Conservation (phyloP, 129 eudicot genomes). For the Artemisia annua region DNA sequence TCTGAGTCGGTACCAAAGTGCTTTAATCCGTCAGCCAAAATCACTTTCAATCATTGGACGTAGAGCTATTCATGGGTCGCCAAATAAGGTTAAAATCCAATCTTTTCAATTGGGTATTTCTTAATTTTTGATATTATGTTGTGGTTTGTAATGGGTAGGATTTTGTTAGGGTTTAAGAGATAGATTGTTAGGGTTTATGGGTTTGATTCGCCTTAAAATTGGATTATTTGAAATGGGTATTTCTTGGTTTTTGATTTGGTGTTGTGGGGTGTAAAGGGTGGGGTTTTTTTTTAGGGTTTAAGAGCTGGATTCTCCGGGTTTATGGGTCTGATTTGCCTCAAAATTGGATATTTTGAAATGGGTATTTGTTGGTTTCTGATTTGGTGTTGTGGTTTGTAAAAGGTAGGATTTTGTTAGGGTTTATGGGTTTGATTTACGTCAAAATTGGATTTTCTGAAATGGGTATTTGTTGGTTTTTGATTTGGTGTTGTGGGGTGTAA, state of each 20-base stretch:
- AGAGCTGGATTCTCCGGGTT: not conserved
- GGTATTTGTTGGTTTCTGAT: not conserved
- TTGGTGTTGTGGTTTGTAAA: not conserved
- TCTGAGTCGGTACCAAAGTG: conserved; percentile 34
- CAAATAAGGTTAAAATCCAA: no score
- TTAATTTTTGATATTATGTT: no score
- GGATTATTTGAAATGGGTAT: no score
- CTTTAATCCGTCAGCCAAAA: conserved; percentile 30
- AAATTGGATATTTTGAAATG: not conserved
- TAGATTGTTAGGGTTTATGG: no score
- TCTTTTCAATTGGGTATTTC: no score
- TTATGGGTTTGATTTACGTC: no score
- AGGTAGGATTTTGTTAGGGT: conserved; percentile 36
- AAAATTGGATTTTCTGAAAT: not conserved
- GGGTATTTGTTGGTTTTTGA: not conserved
- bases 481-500: not conserved
- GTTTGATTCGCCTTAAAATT: no score
- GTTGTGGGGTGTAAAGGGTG: no score
- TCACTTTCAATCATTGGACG: not conserved
- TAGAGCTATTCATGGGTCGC: no score
- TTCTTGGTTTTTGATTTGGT: no score
- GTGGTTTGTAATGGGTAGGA: no score
- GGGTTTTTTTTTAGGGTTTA: conserved; percentile 27
- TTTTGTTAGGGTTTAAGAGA: not conserved
- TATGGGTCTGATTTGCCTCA: not conserved